A percentile compares a stretch with the other conserved stretches of the same genome.
Evolutionary conservation across 2,329 filamentous ascomycete genomes (phyloP).

Genomic region (Cephalotrichum gorgonifer): DNA sequence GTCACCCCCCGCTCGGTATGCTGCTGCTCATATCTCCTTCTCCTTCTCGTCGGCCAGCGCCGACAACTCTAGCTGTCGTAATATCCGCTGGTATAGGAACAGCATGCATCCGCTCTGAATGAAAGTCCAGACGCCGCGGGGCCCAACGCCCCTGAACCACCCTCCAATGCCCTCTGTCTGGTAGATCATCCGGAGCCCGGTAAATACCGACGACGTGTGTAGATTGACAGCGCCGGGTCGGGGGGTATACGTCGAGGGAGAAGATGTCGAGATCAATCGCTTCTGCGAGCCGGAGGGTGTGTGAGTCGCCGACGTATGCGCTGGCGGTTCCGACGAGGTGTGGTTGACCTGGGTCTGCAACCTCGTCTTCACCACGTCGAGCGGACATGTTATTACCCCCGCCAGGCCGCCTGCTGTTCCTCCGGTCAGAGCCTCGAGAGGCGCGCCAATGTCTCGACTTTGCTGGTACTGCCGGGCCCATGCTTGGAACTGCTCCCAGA

Average conservation of each 20-base stretch:
- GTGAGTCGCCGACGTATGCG: slow-evolving; percentile 5
- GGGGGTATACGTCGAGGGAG: slow-evolving; percentile 72
- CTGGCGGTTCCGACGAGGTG: slow-evolving; percentile 18
- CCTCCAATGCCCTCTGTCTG: slow-evolving; percentile 77
- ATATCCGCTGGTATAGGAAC: slow-evolving; percentile 81
- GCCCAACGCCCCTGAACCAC: slow-evolving; percentile 91
- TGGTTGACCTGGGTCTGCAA: slow-evolving; percentile 77
- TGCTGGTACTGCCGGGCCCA: slow-evolving; percentile 72
- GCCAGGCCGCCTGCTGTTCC: slow-evolving; percentile 85
- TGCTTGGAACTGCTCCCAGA: slow-evolving; percentile 88
- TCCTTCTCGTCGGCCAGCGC: slow-evolving; percentile 19
- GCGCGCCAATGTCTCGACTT: slow-evolving; percentile 73
- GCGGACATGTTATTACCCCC: slow-evolving; percentile 85
- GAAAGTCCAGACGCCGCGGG: slow-evolving; percentile 90
- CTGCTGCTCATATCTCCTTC: not conserved
- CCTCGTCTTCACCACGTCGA: slow-evolving; percentile 95
- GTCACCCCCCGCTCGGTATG: no score
- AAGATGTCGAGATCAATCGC: slow-evolving; percentile 79
- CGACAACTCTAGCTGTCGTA: slow-evolving; percentile 61
- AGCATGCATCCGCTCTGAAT: slow-evolving; percentile 96
- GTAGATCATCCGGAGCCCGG: slow-evolving; percentile 79
- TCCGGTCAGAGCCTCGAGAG: slow-evolving; percentile 79
- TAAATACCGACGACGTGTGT: slow-evolving; percentile 82
- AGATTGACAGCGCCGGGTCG: slow-evolving; percentile 70
- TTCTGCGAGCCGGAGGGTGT: slow-evolving; percentile 35